Evolutionary conservation across 164 flowering plant species (phyloP).

Genomic region (Santalum album): DNA sequence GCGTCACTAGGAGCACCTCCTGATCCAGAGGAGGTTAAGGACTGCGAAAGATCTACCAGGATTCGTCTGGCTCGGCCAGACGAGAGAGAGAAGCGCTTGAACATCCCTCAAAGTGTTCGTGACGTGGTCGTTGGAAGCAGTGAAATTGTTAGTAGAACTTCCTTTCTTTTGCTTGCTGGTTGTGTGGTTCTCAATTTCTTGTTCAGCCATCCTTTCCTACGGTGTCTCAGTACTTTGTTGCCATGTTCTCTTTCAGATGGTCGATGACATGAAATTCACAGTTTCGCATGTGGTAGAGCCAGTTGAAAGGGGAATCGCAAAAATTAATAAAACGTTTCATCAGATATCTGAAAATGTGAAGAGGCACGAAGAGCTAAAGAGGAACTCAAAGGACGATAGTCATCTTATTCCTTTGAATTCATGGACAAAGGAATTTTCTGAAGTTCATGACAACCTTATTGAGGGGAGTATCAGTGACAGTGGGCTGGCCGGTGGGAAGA

Average conservation of each 20-base stretch:
- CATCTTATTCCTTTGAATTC: constrained; percentile 63
- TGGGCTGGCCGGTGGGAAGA: constrained; percentile 47
- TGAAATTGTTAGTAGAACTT: constrained; percentile 61
- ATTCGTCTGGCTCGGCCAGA: constrained; percentile 42
- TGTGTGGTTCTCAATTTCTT: constrained; percentile 1
- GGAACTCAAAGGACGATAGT: constrained; percentile 68
- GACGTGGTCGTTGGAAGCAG: constrained; percentile 95
- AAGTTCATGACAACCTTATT: constrained; percentile 39
- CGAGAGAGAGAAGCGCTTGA: constrained; percentile 56
- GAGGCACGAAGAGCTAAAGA: constrained; percentile 46
- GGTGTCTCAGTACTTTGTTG: background rate
- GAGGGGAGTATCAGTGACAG: constrained; percentile 91
- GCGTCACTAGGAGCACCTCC: constrained; percentile 80
- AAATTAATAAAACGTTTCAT: constrained; percentile 69
- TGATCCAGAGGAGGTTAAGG: constrained; percentile 93
- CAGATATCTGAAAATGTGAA: constrained; percentile 91
- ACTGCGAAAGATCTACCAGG: constrained; percentile 58
- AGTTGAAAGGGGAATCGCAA: constrained; percentile 85
- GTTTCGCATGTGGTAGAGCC: constrained; percentile 97
- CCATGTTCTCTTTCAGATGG: constrained; percentile 44
- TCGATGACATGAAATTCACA: constrained; percentile 91
- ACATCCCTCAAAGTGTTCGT: constrained; percentile 79
- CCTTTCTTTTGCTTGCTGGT: background rate
- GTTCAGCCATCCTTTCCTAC: background rate
- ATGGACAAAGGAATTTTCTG: constrained; percentile 62